A percentile compares a stretch with the other conserved stretches of the same genome.
phyloP scores from a whole-genome alignment of 164 flowering plant species.

The Brasenia schreberi region DNA sequence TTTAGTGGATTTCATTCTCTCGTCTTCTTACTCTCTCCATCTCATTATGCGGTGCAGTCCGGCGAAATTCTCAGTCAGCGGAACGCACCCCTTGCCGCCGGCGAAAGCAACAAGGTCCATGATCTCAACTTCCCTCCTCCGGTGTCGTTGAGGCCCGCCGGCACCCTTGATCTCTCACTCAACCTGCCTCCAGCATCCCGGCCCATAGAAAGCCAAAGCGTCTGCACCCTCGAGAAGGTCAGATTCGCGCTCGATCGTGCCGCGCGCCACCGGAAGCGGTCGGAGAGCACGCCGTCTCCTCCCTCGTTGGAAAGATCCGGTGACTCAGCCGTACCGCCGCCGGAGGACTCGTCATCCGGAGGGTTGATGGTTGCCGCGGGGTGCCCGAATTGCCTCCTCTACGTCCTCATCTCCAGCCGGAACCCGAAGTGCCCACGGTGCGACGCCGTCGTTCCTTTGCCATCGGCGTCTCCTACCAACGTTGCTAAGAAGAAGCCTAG shows the following conservation, averaged over 20 bases:
- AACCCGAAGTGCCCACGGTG: constrained; percentile 76
- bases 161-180: not conserved
- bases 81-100: not conserved
- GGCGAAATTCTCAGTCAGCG: constrained; percentile 17
- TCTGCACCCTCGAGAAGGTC: constrained; percentile 1
- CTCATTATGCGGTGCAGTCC: constrained; percentile 24
- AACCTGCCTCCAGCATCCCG: not conserved
- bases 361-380: constrained; percentile 39
- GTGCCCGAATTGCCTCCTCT: constrained; percentile 61
- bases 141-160: not conserved
- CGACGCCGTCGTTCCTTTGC: constrained; percentile 30
- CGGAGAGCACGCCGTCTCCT: not conserved
- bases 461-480: constrained; percentile 3
- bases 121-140: constrained; percentile 39
- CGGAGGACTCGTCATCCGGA: not conserved
- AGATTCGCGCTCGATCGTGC: not conserved
- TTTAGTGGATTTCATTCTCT: not conserved
- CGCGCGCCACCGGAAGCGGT: not conserved
- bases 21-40: not conserved
- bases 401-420: constrained; percentile 47
- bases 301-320: not conserved
- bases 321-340: not conserved
- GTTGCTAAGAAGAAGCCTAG: constrained; percentile 37
- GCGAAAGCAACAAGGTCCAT: constrained; percentile 14
- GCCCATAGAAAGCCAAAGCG: not conserved